A percentile compares a stretch with the other conserved stretches of the same genome.
phyloP scores from a whole-genome alignment of 73 alveolate species.

The Blepharisma japonicum region DNA sequence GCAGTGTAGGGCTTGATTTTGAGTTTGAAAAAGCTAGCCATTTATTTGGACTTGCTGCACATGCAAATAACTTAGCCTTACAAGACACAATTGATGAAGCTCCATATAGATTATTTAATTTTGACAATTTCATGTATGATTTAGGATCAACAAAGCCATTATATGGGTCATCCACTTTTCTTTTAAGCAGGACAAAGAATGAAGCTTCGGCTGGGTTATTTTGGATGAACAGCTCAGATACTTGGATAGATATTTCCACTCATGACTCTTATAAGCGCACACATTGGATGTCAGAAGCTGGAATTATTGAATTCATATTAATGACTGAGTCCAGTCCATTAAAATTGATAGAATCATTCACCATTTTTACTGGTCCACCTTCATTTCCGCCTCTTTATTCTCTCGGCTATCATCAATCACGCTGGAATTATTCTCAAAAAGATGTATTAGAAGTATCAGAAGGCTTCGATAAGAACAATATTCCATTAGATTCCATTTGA shows the following conservation, averaged over 20 bases:
- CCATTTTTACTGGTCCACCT: constrained; percentile 31
- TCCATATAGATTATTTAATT: constrained; percentile 69
- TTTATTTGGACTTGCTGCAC: constrained; percentile 50
- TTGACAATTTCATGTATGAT: constrained; percentile 62
- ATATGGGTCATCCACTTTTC: constrained; percentile 51
- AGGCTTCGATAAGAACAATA: constrained; percentile 19
- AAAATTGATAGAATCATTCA: background rate
- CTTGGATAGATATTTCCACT: constrained; percentile 49
- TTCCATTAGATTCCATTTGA: constrained; percentile 48
- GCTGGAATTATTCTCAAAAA: constrained; percentile 57
- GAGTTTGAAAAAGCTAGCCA: background rate
- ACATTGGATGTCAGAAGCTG: constrained; percentile 64
- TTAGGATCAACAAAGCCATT: constrained; percentile 31
- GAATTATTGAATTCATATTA: constrained; percentile 39
- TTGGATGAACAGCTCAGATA: constrained; percentile 56
- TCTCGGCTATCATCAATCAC: constrained; percentile 53
- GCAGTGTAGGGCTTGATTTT: constrained; percentile 38
- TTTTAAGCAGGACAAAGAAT: constrained; percentile 15
- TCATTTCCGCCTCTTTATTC: constrained; percentile 36
- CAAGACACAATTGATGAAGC: constrained; percentile 47
- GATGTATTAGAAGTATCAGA: constrained; percentile 39
- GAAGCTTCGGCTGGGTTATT: constrained; percentile 29
- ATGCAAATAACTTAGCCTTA: constrained; percentile 32
- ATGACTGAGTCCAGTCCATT: constrained; percentile 22
- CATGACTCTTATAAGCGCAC: background rate